These are phyloP conservation scores for Aspergillus avenaceus DNA, from an alignment of 495 filamentous ascomycete genomes.

Conservation along the genomic window DNA sequence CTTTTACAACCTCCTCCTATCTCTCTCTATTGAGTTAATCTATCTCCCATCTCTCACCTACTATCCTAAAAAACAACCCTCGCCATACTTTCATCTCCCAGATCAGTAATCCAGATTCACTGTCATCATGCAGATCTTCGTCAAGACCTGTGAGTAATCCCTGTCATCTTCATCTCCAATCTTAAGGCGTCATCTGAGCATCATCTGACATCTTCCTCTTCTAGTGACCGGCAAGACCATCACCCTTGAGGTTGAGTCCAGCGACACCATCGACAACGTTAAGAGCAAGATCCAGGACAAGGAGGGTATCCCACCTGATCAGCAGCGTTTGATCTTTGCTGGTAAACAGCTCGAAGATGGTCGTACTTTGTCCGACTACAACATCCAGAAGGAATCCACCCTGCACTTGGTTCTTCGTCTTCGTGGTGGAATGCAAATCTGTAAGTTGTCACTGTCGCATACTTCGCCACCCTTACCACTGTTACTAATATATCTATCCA, in stretches of 20 bases:
- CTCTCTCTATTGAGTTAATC: too few relatives aligned
- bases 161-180: slow-evolving; percentile 3
- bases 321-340: slow-evolving; percentile 97
- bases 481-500: slow-evolving; percentile 16
- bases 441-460: slow-evolving; percentile 44
- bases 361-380: slow-evolving; percentile 94
- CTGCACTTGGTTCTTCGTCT: slow-evolving; percentile 95
- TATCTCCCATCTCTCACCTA: slow-evolving; percentile 10
- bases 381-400: slow-evolving; percentile 97
- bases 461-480: slow-evolving; percentile 8
- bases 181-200: slow-evolving; percentile 5
- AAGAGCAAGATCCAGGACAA: slow-evolving; percentile 99
- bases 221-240: slow-evolving; percentile 95
- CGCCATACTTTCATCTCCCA: neutral
- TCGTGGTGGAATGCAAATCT: slow-evolving; percentile 99
- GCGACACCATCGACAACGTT: slow-evolving; percentile 97
- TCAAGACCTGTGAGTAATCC: slow-evolving; percentile 80
- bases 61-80: neutral
- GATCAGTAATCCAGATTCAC: slow-evolving; percentile 4
- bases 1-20: slow-evolving; percentile 10
- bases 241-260: slow-evolving; percentile 97
- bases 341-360: slow-evolving; percentile 98
- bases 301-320: slow-evolving; percentile 97
- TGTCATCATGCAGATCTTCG: slow-evolving; percentile 88
- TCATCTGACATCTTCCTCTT: slow-evolving; percentile 13